These are phyloP conservation scores for Iris pallida DNA, from an alignment of 116 monocot species.

Conservation along the genomic window DNA sequence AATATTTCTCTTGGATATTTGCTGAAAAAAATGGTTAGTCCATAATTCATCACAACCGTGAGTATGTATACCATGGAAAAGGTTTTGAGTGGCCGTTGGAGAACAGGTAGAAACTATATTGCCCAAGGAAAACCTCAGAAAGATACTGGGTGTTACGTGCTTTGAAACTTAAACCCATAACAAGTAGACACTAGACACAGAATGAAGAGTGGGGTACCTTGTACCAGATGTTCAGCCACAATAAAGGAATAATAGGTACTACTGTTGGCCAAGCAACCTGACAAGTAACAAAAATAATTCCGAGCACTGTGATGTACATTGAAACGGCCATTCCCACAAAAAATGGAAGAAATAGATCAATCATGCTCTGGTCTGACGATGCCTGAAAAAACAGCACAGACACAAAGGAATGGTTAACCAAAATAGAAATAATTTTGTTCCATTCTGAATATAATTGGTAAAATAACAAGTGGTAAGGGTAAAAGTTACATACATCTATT, in stretches of 20 bases:
- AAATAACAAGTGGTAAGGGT: neutral
- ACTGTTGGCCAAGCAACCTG: slow-evolving; percentile 64
- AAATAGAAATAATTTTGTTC: neutral
- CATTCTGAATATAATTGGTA: neutral
- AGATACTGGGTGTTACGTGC: too few relatives aligned
- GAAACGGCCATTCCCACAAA: slow-evolving; percentile 42
- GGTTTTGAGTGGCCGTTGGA: too few relatives aligned
- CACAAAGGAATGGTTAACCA: neutral
- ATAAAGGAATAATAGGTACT: slow-evolving; percentile 36
- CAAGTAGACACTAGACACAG: too few relatives aligned
- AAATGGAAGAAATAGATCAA: slow-evolving; percentile 69
- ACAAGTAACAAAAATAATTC: slow-evolving; percentile 43
- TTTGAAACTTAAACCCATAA: too few relatives aligned
- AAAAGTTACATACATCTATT: neutral
- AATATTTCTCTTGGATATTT: too few relatives aligned
- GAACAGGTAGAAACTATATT: too few relatives aligned
- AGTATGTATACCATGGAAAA: too few relatives aligned
- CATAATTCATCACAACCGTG: too few relatives aligned
- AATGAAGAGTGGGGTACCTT: slow-evolving; percentile 31
- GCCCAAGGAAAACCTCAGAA: too few relatives aligned
- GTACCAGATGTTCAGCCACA: slow-evolving; percentile 56
- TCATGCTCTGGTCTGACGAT: slow-evolving; percentile 58
- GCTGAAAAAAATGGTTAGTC: too few relatives aligned
- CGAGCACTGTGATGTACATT: slow-evolving; percentile 40
- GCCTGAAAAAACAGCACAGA: slow-evolving; percentile 30